Evolutionary conservation across 805 yeast species (phyloP).

Genomic region (Candida boleticola): DNA sequence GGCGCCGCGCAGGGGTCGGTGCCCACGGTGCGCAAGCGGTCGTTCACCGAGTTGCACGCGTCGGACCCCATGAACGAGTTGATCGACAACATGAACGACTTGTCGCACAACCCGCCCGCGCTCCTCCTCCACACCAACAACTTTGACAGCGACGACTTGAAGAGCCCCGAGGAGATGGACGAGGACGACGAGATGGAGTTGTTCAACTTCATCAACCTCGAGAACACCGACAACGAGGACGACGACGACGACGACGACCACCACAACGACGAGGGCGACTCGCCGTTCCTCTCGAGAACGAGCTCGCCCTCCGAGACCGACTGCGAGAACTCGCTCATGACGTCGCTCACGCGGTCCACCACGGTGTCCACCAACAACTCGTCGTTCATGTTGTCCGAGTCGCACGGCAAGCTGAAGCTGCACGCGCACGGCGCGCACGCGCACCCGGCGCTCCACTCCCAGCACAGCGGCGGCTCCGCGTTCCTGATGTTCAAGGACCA

Average conservation of each 20-base stretch:
- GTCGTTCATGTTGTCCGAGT: slow-evolving; percentile 5
- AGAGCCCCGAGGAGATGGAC: background rate
- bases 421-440: background rate
- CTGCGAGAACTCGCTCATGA: slow-evolving; percentile 35
- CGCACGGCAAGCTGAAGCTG: background rate
- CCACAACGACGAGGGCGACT: slow-evolving; percentile 17
- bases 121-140: background rate
- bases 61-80: slow-evolving; percentile 24
- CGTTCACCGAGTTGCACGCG: slow-evolving; percentile 18
- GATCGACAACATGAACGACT: slow-evolving; percentile 25
- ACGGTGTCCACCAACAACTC: slow-evolving; percentile 37
- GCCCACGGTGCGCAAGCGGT: slow-evolving; percentile 13
- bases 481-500: slow-evolving; percentile 10
- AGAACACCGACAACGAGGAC: slow-evolving; percentile 7
- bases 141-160: background rate
- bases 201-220: slow-evolving; percentile 26
- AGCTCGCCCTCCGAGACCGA: slow-evolving; percentile 37
- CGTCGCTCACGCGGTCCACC: slow-evolving; percentile 39
- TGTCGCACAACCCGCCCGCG: slow-evolving; percentile 19
- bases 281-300: slow-evolving; percentile 33
- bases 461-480: background rate
- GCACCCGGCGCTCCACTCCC: slow-evolving; percentile 9
- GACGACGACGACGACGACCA: slow-evolving; percentile 9
- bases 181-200: slow-evolving; percentile 15
- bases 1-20: background rate